Evolutionary conservation across 495 filamentous ascomycete genomes (phyloP).

Genomic region (Aspergillus panamensis): DNA sequence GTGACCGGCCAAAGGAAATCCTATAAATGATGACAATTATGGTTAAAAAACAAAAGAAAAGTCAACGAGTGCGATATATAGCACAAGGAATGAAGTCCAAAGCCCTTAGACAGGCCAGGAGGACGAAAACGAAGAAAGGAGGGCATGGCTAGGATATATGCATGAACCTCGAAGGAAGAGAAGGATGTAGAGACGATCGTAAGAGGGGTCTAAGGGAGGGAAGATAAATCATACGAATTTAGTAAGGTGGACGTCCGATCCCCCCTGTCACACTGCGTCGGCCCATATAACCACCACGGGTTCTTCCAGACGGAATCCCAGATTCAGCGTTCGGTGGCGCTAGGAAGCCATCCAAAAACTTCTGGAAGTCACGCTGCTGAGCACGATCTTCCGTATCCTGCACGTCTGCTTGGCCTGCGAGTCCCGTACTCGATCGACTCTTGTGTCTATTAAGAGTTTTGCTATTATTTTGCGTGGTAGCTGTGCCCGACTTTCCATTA

Average conservation of each 20-base stretch:
- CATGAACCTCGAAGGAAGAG: neutral
- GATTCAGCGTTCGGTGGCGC: conserved; percentile 23
- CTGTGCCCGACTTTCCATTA: conserved; percentile 24
- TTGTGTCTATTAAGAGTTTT: conserved; percentile 35
- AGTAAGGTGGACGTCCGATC: conserved; percentile 46
- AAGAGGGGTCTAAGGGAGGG: neutral
- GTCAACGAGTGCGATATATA: conserved; percentile 7
- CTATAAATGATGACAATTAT: neutral
- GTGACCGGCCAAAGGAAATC: conserved; percentile 2
- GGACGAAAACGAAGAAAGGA: neutral
- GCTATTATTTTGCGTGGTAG: conserved; percentile 17
- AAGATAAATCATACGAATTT: conserved; percentile 10
- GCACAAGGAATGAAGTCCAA: conserved; percentile 13
- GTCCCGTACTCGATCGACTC: conserved; percentile 38
- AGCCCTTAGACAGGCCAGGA: neutral
- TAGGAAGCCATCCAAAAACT: conserved; percentile 40
- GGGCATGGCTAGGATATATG: conserved; percentile 6
- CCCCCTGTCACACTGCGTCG: conserved; percentile 31
- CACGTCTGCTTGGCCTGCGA: conserved; percentile 29
- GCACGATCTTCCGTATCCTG: conserved; percentile 12
- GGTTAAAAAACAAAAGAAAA: conserved; percentile 2
- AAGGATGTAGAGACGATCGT: conserved; percentile 1
- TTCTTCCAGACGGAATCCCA: conserved; percentile 4
- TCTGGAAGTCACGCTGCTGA: conserved; percentile 35
- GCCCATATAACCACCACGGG: conserved; percentile 18